Percentiles rank a stretch among this genome's conserved stretches.
Evolutionary conservation across 805 yeast genomes (phyloP).

Genomic region (Citeromyces nyonsensis): DNA sequence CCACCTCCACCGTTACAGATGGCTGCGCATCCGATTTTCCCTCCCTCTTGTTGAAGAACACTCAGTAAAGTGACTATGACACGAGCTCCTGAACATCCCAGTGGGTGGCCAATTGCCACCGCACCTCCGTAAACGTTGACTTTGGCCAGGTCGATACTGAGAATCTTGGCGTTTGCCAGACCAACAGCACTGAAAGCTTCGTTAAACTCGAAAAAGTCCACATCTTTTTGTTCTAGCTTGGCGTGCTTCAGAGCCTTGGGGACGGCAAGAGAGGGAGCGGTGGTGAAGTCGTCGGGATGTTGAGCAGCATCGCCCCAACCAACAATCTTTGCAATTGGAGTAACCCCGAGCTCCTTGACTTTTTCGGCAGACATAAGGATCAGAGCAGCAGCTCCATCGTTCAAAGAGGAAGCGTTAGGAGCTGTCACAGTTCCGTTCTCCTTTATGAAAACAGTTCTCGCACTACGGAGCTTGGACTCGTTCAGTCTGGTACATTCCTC

Average conservation of each 20-base stretch:
- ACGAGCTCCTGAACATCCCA: conserved; percentile 95
- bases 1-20: conserved; percentile 99
- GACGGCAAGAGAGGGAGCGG: conserved; percentile 88
- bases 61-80: conserved; percentile 75
- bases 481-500: conserved; percentile 75
- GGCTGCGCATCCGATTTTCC: conserved; percentile 87
- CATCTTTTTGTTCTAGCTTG: conserved; percentile 40
- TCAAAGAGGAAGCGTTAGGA: conserved; percentile 90
- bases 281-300: conserved; percentile 87
- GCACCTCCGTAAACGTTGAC: conserved; percentile 92
- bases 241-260: conserved; percentile 94
- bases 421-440: conserved; percentile 96
- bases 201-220: conserved; percentile 89
- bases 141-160: conserved; percentile 46
- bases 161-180: conserved; percentile 66
- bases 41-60: conserved; percentile 71
- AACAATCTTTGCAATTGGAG: conserved; percentile 74
- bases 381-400: conserved; percentile 97
- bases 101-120: conserved; percentile 88
- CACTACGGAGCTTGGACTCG: conserved; percentile 59
- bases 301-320: conserved; percentile 99
- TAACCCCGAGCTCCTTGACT: conserved; percentile 72
- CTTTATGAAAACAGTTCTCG: conserved; percentile 89
- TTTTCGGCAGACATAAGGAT: conserved; percentile 75
- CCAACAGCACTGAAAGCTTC: conserved; percentile 98